These are phyloP conservation scores for Pholiota adiposa DNA, from an alignment of 1,284 basidiomycete species.

Conservation along the genomic window DNA sequence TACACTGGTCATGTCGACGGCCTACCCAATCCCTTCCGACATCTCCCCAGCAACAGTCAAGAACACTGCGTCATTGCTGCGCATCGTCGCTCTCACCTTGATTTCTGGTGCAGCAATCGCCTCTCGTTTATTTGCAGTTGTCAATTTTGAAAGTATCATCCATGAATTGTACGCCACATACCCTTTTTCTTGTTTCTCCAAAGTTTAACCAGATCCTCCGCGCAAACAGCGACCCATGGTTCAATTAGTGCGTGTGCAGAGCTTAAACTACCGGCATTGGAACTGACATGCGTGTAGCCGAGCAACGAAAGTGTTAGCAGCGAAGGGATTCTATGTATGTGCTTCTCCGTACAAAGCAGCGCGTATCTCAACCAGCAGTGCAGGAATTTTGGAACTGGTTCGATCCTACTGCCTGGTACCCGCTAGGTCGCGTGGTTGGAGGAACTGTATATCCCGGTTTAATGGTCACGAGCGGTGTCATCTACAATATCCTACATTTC, in stretches of 20 bases:
- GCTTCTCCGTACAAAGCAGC: not conserved
- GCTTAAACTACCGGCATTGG: not conserved
- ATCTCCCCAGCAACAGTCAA: conserved; percentile 73
- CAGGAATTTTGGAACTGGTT: conserved; percentile 99
- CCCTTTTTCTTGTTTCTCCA: not conserved
- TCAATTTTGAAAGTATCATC: conserved; percentile 99
- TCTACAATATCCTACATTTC: conserved; percentile 89
- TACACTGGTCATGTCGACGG: conserved; percentile 57
- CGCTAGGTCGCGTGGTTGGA: conserved; percentile 96
- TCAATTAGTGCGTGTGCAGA: conserved; percentile 80
- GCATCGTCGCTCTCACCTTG: conserved; percentile 84
- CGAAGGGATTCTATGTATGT: conserved; percentile 93
- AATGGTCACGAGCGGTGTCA: conserved; percentile 97
- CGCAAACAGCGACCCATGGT: conserved; percentile 88
- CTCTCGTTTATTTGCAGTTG: conserved; percentile 95
- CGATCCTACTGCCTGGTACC: conserved; percentile 99
- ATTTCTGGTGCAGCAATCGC: conserved; percentile 95
- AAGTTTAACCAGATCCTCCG: conserved; percentile 6
- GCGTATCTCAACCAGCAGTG: conserved; percentile 20
- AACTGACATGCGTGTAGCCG: conserved; percentile 56
- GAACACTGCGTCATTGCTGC: conserved; percentile 84
- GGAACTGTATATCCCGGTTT: conserved; percentile 98
- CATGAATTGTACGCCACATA: conserved; percentile 87
- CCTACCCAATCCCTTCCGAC: conserved; percentile 70
- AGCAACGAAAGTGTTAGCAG: conserved; percentile 86